Percentiles rank a stretch among this genome's conserved stretches.
phyloP scores from a whole-genome alignment of 306 rosid genomes.

The Abrus precatorius region DNA sequence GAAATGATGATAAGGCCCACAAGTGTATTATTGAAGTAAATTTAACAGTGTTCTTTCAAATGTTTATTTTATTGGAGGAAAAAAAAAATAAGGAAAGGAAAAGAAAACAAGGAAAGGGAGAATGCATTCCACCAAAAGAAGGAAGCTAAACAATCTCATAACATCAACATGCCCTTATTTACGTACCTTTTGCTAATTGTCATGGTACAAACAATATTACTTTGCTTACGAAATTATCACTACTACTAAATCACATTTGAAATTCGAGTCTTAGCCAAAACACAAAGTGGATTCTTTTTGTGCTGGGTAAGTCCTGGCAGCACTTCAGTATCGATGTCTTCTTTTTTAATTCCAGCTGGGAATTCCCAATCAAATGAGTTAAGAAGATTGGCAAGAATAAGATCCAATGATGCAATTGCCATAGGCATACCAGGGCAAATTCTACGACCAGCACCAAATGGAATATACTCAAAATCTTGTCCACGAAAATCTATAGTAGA shows the following conservation, averaged over 20 bases:
- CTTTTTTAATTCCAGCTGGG: not conserved
- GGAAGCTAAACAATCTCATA: too few species aligned
- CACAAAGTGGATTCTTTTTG: slow-evolving; percentile 32
- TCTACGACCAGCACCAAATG: slow-evolving; percentile 35
- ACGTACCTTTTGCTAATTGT: too few species aligned
- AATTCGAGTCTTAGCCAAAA: not conserved
- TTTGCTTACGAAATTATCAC: too few species aligned
- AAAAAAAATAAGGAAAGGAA: too few species aligned
- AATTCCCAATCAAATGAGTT: slow-evolving; percentile 28
- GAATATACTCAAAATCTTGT: slow-evolving; percentile 31
- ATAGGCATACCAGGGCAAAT: slow-evolving; percentile 32
- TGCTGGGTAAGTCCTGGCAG: not conserved
- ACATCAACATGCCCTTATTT: too few species aligned
- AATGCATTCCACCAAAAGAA: too few species aligned
- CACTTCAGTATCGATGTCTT: slow-evolving; percentile 26
- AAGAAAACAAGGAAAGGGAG: too few species aligned
- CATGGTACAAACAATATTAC: too few species aligned
- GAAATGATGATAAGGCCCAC: too few species aligned
- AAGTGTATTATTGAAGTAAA: too few species aligned
- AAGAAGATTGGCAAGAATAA: slow-evolving; percentile 25
- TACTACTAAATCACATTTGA: not conserved
- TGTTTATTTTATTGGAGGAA: too few species aligned
- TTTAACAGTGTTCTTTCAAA: too few species aligned
- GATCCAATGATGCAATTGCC: slow-evolving; percentile 28
- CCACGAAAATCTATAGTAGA: not conserved